Conservation (phyloP, 2,329 filamentous ascomycete genomes). For the Elsinoe perseae region DNA sequence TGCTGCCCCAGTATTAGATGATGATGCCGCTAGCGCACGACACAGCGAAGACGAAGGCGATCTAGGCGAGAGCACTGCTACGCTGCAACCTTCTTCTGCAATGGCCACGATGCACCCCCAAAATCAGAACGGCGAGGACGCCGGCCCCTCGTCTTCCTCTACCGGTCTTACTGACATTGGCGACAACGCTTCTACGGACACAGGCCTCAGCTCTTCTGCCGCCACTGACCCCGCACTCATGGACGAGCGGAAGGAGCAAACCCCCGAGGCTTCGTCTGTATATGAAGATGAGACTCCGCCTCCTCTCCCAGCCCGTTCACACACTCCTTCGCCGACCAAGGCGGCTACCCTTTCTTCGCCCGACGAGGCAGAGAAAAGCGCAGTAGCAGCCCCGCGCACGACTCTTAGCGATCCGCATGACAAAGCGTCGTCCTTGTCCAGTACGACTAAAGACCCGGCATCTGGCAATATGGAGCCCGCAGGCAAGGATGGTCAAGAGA, state of each 20-base stretch:
- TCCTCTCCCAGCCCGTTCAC: constrained; percentile 14
- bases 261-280: neutral
- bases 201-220: neutral
- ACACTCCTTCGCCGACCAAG: neutral
- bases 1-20: constrained; percentile 18
- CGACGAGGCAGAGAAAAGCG: too few relatives aligned
- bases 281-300: constrained; percentile 5
- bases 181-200: neutral
- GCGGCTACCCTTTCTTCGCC: neutral
- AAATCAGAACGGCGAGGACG: neutral
- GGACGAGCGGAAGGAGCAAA: neutral
- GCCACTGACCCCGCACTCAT: neutral
- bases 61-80: constrained; percentile 11
- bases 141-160: neutral
- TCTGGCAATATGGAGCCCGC: neutral
- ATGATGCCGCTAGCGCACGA: constrained; percentile 23
- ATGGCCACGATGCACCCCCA: too few relatives aligned
- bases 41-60: constrained; percentile 19
- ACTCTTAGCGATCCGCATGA: too few relatives aligned
- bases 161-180: neutral
- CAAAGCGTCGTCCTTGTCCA: too few relatives aligned
- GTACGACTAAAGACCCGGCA: too few relatives aligned
- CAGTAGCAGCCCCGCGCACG: neutral
- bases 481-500: neutral
- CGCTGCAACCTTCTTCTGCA: constrained; percentile 4